Conservation (phyloP, 345 rosid genomes). For the Salix udensis region DNA sequence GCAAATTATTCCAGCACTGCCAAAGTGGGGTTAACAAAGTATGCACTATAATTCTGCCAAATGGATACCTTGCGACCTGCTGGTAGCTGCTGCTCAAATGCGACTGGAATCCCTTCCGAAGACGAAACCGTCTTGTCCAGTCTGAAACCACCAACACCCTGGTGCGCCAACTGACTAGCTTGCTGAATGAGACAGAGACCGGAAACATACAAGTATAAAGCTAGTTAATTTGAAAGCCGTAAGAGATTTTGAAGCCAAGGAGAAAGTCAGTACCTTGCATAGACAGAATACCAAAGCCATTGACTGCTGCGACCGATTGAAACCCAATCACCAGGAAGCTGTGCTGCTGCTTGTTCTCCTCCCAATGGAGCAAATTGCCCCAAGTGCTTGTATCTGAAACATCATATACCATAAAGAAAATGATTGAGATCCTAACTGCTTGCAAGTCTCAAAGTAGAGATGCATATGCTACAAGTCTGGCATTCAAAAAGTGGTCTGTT, state of each 20-base stretch:
- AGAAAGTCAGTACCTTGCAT: conserved; percentile 64
- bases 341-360: conserved; percentile 97
- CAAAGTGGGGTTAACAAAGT: neutral
- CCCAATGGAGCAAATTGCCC: conserved; percentile 98
- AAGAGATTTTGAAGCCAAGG: neutral
- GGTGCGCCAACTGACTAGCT: conserved; percentile 96
- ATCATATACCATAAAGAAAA: neutral
- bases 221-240: neutral
- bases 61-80: neutral
- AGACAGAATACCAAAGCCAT: conserved; percentile 98
- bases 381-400: conserved; percentile 76
- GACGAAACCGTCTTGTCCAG: conserved; percentile 86
- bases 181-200: conserved; percentile 42
- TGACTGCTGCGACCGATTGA: conserved; percentile 87
- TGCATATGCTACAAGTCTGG: neutral
- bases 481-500: neutral
- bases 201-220: neutral
- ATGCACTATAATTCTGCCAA: neutral
- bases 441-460: neutral
- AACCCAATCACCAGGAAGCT: conserved; percentile 95
- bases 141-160: conserved; percentile 81
- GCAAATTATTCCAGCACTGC: neutral
- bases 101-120: conserved; percentile 92
- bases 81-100: conserved; percentile 37
- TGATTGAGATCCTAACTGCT: neutral